phyloP scores from a whole-genome alignment of 176 grass and related monocot genomes.

The Musa troglodytarum region DNA sequence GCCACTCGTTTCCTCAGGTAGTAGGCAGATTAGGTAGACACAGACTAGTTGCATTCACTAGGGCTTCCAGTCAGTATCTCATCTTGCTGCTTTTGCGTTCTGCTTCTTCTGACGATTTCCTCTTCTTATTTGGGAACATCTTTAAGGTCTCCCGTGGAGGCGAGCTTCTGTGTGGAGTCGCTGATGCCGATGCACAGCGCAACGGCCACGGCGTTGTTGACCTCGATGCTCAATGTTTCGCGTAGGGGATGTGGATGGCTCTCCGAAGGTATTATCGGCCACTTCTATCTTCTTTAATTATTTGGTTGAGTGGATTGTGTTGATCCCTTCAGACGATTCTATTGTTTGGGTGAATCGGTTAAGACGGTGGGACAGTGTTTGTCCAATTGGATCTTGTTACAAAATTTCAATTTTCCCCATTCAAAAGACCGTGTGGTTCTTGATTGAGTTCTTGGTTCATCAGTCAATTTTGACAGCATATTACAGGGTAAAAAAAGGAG shows the following conservation, averaged over 20 bases:
- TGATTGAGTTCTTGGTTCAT: no score
- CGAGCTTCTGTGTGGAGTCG: constrained; percentile 68
- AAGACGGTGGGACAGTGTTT: no score
- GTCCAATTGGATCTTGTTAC: no score
- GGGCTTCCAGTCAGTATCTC: not conserved
- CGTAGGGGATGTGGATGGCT: constrained; percentile 57
- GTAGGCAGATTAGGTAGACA: not conserved
- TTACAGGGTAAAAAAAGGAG: no score
- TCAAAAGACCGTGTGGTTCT: no score
- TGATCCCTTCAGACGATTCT: no score
- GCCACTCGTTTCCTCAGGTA: constrained; percentile 48
- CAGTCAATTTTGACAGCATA: no score
- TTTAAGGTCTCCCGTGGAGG: constrained; percentile 59
- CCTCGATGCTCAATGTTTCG: constrained; percentile 63
- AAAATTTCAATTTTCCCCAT: no score
- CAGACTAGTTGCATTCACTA: not conserved
- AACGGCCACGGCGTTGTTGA: constrained; percentile 82
- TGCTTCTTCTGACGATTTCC: no score
- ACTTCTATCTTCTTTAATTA: not conserved
- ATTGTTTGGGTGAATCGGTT: no score
- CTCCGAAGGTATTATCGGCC: constrained; percentile 42
- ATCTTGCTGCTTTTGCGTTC: not conserved
- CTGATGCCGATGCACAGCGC: constrained; percentile 91
- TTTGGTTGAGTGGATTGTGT: no score
- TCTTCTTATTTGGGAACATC: no score